Percentiles rank a stretch among this genome's conserved stretches.
phyloP scores from a whole-genome alignment of 768 basidiomycete genomes.

The Agrocybe praecox region DNA sequence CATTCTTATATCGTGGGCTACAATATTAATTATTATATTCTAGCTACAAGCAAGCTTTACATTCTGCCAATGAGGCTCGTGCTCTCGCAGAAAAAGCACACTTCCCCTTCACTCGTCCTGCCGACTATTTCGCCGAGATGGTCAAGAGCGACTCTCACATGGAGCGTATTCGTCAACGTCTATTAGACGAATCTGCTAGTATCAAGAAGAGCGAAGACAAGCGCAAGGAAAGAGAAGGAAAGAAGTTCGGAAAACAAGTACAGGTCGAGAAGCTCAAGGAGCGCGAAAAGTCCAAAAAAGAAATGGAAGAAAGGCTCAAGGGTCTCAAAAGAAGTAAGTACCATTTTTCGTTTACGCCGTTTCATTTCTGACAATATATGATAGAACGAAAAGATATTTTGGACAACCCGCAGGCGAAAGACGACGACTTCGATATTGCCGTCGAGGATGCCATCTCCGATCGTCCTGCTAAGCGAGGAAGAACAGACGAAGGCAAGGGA shows the following conservation, averaged over 20 bases:
- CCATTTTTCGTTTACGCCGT: not conserved
- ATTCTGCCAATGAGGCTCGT: slow-evolving; percentile 76
- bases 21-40: not conserved
- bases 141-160: slow-evolving; percentile 97
- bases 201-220: slow-evolving; percentile 95
- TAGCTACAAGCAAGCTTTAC: slow-evolving; percentile 96
- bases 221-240: slow-evolving; percentile 88
- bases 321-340: slow-evolving; percentile 87
- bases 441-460: slow-evolving; percentile 88
- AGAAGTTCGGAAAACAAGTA: slow-evolving; percentile 98
- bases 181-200: slow-evolving; percentile 84
- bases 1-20: not conserved
- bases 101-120: slow-evolving; percentile 87
- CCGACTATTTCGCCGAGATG: slow-evolving; percentile 99
- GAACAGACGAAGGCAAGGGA: slow-evolving; percentile 22
- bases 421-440: slow-evolving; percentile 83
- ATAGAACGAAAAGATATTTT: slow-evolving; percentile 85
- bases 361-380: not conserved
- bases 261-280: slow-evolving; percentile 94
- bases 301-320: slow-evolving; percentile 85
- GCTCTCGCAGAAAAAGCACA: slow-evolving; percentile 76
- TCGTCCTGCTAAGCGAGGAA: slow-evolving; percentile 60
- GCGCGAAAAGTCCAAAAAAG: slow-evolving; percentile 87
- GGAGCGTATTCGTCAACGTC: slow-evolving; percentile 90
- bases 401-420: slow-evolving; percentile 61